Evolutionary conservation across 805 yeast genomes (phyloP).

Genomic region (Metschnikowia dekortorum): DNA sequence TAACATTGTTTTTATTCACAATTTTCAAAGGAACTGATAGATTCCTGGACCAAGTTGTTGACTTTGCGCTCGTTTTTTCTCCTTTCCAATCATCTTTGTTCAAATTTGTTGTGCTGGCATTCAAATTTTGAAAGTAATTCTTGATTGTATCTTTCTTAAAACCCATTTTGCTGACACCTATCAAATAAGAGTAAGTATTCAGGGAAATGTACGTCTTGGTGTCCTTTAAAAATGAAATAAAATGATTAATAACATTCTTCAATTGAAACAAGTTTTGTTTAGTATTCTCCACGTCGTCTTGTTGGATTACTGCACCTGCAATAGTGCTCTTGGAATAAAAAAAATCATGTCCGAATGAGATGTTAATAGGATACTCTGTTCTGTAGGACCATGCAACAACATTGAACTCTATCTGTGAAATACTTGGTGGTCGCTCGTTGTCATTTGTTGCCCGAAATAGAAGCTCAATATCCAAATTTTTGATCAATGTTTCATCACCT

Average conservation of each 20-base stretch:
- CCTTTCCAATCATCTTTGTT: conserved; percentile 28
- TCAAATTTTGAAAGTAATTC: conserved; percentile 31
- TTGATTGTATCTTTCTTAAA: conserved; percentile 38
- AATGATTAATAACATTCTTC: conserved; percentile 31
- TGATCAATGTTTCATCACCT: conserved; percentile 18
- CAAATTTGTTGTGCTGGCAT: conserved; percentile 4
- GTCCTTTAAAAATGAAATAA: conserved; percentile 32
- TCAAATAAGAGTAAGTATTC: conserved; percentile 32
- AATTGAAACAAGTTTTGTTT: conserved; percentile 33
- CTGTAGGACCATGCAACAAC: conserved; percentile 39
- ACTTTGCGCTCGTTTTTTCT: conserved; percentile 19
- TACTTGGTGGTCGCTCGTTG: conserved; percentile 28
- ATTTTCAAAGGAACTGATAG: conserved; percentile 41
- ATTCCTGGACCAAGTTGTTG: conserved; percentile 29
- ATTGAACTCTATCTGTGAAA: conserved; percentile 31
- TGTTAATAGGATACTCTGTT: conserved; percentile 39
- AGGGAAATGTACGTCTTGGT: conserved; percentile 30
- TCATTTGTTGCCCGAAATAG: conserved; percentile 24
- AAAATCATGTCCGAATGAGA: conserved; percentile 37
- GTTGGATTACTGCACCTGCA: conserved; percentile 14
- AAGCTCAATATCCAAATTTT: conserved; percentile 24
- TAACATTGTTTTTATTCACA: conserved; percentile 41
- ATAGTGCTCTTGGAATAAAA: conserved; percentile 30
- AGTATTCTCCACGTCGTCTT: conserved; percentile 29
- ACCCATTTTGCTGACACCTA: conserved; percentile 34